phyloP scores from a whole-genome alignment of 352 stramenopile genomes.

The Pythium grandisporangium region DNA sequence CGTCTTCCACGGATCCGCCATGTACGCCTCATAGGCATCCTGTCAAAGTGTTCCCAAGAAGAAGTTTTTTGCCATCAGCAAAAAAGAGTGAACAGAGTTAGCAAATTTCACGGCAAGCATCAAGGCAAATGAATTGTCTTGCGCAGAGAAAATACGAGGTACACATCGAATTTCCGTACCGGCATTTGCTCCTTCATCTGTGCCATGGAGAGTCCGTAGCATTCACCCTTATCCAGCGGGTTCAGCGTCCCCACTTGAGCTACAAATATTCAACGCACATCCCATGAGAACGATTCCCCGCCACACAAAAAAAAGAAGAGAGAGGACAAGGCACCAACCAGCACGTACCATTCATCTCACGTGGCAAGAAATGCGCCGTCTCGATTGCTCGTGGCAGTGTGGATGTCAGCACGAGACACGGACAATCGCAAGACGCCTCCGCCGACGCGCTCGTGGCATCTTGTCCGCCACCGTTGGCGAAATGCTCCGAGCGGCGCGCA shows the following conservation, averaged over 20 bases:
- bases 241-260: constrained; percentile 79
- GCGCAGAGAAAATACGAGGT: neutral
- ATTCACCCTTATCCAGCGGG: constrained; percentile 79
- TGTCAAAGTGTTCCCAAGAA: too few species aligned
- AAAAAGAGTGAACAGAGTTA: neutral
- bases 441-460: neutral
- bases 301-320: neutral
- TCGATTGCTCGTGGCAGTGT: constrained; percentile 72
- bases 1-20: constrained; percentile 67
- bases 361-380: constrained; percentile 52
- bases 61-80: too few species aligned
- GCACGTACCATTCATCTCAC: constrained; percentile 28
- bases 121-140: neutral
- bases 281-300: neutral
- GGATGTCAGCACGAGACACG: constrained; percentile 67
- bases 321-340: neutral
- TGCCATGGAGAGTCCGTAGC: constrained; percentile 77
- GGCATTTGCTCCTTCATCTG: constrained; percentile 73
- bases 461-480: constrained; percentile 6
- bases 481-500: constrained; percentile 50
- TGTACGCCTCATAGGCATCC: constrained; percentile 58
- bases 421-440: constrained; percentile 18
- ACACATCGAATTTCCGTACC: too few species aligned
- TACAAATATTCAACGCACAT: constrained; percentile 9
- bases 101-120: neutral